Evolutionary conservation across 2,329 filamentous ascomycete species (phyloP).

Genomic region (Didymella keratinophila): DNA sequence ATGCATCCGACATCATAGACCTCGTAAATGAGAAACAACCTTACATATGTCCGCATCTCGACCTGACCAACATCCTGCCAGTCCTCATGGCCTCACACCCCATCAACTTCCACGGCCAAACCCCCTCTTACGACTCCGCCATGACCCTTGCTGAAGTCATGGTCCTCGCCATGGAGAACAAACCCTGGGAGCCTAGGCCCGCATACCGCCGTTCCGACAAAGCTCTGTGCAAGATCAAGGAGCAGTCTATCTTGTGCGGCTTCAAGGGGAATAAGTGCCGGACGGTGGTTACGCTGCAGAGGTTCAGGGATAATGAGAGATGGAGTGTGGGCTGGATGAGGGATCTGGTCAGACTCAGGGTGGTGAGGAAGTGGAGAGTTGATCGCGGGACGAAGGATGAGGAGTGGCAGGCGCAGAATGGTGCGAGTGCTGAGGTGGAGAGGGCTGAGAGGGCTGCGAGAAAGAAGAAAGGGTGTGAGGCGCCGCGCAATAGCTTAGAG

Average conservation of each 20-base stretch:
- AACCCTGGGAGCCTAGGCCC: background rate
- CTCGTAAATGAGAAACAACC: background rate
- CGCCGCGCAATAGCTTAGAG: background rate
- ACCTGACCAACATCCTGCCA: background rate
- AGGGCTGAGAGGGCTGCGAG: too few relatives aligned
- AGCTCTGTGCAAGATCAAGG: background rate
- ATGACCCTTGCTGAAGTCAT: background rate
- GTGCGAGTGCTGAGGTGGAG: background rate
- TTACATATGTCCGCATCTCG: constrained; percentile 3
- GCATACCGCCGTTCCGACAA: background rate
- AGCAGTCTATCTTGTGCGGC: constrained; percentile 5
- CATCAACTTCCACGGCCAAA: background rate
- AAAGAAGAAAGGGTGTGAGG: background rate
- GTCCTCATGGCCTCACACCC: background rate
- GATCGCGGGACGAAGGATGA: background rate
- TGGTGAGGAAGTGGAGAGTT: constrained; percentile 6
- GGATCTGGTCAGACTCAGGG: constrained; percentile 3
- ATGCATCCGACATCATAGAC: background rate
- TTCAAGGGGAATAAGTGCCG: background rate
- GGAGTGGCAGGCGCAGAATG: constrained; percentile 8
- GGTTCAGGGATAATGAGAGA: background rate
- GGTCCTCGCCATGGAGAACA: background rate
- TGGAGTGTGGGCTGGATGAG: background rate
- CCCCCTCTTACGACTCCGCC: background rate
- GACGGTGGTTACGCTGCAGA: background rate